Base-by-base conservation (phyloP, 2,329 filamentous ascomycete species). In the Trichoderma hamatum region DNA sequence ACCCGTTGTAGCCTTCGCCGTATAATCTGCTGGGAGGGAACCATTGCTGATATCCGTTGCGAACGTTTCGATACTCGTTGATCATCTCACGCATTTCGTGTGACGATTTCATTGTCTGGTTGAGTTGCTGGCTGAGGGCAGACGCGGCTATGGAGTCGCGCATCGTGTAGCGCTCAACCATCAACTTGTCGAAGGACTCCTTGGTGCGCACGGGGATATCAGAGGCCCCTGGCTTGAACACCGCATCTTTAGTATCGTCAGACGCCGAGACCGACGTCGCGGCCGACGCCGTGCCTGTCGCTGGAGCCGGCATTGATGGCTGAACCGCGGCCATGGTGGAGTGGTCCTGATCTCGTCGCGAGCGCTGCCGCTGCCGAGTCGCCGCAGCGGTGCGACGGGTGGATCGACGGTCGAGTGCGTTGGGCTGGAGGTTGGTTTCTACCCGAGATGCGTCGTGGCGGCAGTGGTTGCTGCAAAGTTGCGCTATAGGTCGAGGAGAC, bases 1-100 rank as follows among this genome's bases (percentile, higher is more conserved):
- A 97, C 55, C 94, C 95, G 76, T 88, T 89, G 78, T 97, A 99
- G 67, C 96, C 96, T 74, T 84, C 88, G 80, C 84, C 91, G 81
- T 84, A 93, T 71, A 89, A 84, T 73, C 82, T 85, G 73, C 82
- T 84, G 1, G 87, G 82, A 3, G 86, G 84, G 69, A 88, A 89
- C 77, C 81, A 86, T 58, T 80, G 80, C 70, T 86, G 84, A 74
- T 85, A 87, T 10, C 87, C 84, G 71, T 79, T 82, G 70, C 85
- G 83, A 56, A 93, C 77, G 60, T 84, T 80, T 69, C 88, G 84
- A 83, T 95, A 93, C 76, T 93, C 90, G 70, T 90, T 86, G 70
- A 89, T 86, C 80, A 91, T 90, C 61, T 87, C 84, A 72, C 87
- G 87, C 80, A 90, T 91, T 73, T 88, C 84, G 72, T 85, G 84